Evolutionary conservation across 1,284 basidiomycete species (phyloP).

Genomic region (Laetiporus sulphureus): DNA sequence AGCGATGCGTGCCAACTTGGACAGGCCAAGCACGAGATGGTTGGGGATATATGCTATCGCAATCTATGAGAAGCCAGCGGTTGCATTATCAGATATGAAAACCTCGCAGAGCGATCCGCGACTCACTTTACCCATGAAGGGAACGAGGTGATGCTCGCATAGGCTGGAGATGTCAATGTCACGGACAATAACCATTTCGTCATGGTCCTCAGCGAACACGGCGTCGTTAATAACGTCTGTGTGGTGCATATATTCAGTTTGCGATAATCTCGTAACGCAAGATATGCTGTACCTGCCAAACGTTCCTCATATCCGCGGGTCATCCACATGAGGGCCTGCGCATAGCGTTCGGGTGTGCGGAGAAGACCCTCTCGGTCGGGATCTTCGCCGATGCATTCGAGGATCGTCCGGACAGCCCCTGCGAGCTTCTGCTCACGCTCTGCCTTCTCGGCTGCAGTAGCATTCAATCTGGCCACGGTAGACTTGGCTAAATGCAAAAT

Average conservation of each 20-base stretch:
- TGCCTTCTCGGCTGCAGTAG: conserved; percentile 65
- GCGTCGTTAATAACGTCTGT: conserved; percentile 98
- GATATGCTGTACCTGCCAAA: conserved; percentile 56
- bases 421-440: conserved; percentile 76
- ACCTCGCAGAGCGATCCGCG: conserved; percentile 1
- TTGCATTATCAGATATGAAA: background rate
- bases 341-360: conserved; percentile 93
- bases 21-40: conserved; percentile 91
- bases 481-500: conserved; percentile 66
- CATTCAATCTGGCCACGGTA: conserved; percentile 78
- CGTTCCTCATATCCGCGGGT: conserved; percentile 97
- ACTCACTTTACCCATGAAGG: conserved; percentile 93
- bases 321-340: conserved; percentile 98
- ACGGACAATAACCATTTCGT: conserved; percentile 98
- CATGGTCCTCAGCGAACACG: conserved; percentile 98
- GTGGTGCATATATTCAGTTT: background rate
- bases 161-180: conserved; percentile 97
- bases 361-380: conserved; percentile 89
- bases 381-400: conserved; percentile 98
- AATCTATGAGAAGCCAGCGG: conserved; percentile 32
- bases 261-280: no score
- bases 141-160: conserved; percentile 98
- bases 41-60: conserved; percentile 94
- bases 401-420: conserved; percentile 83
- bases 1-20: conserved; percentile 95